phyloP scores from a whole-genome alignment of 345 rosid species.

The Bruguiera parviflora region DNA sequence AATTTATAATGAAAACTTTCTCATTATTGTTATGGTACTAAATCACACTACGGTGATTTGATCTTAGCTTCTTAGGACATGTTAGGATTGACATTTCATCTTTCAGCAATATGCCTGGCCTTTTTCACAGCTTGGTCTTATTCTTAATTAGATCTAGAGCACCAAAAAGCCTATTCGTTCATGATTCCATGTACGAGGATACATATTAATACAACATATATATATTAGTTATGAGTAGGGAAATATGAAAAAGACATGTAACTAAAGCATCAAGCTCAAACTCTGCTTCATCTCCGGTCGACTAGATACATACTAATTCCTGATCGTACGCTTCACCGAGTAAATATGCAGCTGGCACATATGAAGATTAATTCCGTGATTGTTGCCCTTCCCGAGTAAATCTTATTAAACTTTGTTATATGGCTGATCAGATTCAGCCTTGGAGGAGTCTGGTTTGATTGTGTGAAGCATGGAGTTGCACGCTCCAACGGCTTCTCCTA shows the following conservation, averaged over 20 bases:
- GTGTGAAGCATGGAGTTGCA: slow-evolving; percentile 78
- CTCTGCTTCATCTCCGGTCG: slow-evolving; percentile 5
- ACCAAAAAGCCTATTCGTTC: slow-evolving; percentile 1
- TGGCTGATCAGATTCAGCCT: slow-evolving; percentile 29
- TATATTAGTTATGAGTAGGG: no score
- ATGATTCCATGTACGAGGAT: slow-evolving; percentile 8
- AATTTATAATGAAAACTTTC: no score
- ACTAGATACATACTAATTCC: neutral
- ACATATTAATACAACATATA: slow-evolving; percentile 1
- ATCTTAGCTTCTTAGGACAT: no score
- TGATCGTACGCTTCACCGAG: no score
- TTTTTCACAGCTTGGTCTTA: no score
- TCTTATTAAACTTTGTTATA: slow-evolving; percentile 36
- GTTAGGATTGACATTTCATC: no score
- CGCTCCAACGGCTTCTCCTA: slow-evolving; percentile 83
- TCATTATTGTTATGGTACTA: no score
- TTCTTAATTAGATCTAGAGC: neutral
- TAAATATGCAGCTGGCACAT: no score
- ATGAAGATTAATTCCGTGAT: neutral
- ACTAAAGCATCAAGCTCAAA: slow-evolving; percentile 8
- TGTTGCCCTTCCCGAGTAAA: neutral
- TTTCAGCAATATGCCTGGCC: no score
- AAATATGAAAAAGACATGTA: slow-evolving; percentile 1
- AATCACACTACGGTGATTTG: no score
- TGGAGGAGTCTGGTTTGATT: slow-evolving; percentile 31